Conservation (phyloP, 352 stramenopile species). For the Phytophthora rubi region DNA sequence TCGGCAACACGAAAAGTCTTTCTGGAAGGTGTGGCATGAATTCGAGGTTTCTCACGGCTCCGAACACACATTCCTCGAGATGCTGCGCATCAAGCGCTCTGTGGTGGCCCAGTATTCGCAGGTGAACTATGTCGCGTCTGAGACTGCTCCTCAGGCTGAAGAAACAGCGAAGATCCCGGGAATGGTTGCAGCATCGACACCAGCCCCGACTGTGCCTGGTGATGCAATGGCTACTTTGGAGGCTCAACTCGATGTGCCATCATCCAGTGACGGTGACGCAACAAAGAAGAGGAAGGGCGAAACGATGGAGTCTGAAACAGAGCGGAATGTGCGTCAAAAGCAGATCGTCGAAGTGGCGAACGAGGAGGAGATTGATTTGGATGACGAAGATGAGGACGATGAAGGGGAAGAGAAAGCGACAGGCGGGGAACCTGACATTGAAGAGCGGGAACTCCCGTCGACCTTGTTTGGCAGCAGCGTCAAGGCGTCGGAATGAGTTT, state of each 20-base stretch:
- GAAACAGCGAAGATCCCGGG: constrained; percentile 38
- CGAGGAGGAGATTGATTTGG: constrained; percentile 94
- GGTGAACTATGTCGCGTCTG: constrained; percentile 97
- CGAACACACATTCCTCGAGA: constrained; percentile 99
- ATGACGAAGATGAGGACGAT: constrained; percentile 82
- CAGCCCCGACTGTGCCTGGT: constrained; percentile 43
- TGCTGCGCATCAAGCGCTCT: constrained; percentile 98
- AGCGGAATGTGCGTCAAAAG: constrained; percentile 86
- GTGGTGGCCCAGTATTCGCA: constrained; percentile 96
- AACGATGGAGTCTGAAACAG: constrained; percentile 52
- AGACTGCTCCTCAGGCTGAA: constrained; percentile 68
- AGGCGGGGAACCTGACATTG: constrained; percentile 42
- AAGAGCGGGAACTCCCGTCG: constrained; percentile 63
- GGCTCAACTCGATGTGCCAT: constrained; percentile 57
- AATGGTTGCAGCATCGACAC: constrained; percentile 65
- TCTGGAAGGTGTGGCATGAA: constrained; percentile 97
- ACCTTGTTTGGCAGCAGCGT: constrained; percentile 46
- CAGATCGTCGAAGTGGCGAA: constrained; percentile 75
- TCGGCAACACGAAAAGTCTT: constrained; percentile 90
- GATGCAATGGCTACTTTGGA: constrained; percentile 92
- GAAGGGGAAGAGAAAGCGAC: constrained; percentile 29
- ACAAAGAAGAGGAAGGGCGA: constrained; percentile 71
- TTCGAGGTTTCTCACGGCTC: constrained; percentile 96
- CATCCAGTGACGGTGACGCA: constrained; percentile 34
- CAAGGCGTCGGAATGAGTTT: constrained; percentile 30